Percentiles rank a stretch among this genome's conserved stretches.
Evolutionary conservation across 1,284 basidiomycete genomes (phyloP).

Genomic region (Bjerkandera adusta): DNA sequence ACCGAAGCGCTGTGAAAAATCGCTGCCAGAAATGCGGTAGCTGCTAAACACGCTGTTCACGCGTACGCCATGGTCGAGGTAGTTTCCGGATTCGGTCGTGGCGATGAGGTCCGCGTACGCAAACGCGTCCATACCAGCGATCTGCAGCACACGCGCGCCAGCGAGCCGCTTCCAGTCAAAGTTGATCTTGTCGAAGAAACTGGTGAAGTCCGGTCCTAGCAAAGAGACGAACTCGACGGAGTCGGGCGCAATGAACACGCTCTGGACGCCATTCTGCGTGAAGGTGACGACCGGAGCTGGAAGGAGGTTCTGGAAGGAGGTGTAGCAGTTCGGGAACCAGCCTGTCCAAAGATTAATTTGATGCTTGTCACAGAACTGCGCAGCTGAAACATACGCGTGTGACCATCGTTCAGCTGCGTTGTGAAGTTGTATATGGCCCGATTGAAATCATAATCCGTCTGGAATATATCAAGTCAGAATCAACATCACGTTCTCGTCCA

Average conservation of each 20-base stretch:
- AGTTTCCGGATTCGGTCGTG: slow-evolving; percentile 57
- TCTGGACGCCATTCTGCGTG: slow-evolving; percentile 44
- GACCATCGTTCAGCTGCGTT: slow-evolving; percentile 60
- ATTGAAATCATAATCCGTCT: slow-evolving; percentile 60
- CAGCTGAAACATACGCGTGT: slow-evolving; percentile 45
- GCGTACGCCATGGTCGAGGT: slow-evolving; percentile 59
- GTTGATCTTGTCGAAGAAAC: slow-evolving; percentile 46
- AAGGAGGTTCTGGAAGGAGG: slow-evolving; percentile 52
- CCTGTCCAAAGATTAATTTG: slow-evolving; percentile 32
- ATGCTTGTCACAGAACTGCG: background rate
- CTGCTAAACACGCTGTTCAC: slow-evolving; percentile 64
- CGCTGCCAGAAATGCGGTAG: slow-evolving; percentile 47
- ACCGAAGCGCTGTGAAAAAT: slow-evolving; percentile 56
- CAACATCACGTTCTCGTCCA: background rate
- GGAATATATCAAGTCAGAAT: background rate
- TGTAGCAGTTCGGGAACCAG: slow-evolving; percentile 60
- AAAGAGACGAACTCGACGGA: slow-evolving; percentile 47
- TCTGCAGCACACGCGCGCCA: slow-evolving; percentile 54
- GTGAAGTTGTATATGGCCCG: slow-evolving; percentile 54
- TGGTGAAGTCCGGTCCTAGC: slow-evolving; percentile 44
- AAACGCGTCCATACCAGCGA: slow-evolving; percentile 53
- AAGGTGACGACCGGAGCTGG: slow-evolving; percentile 58
- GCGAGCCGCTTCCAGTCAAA: slow-evolving; percentile 61
- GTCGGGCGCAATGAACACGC: slow-evolving; percentile 57
- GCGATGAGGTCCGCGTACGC: slow-evolving; percentile 57